These are phyloP conservation scores for Sphagnum tenellum DNA, from an alignment of 225 moss, liverwort and hornwort genomes.

Conservation along the genomic window DNA sequence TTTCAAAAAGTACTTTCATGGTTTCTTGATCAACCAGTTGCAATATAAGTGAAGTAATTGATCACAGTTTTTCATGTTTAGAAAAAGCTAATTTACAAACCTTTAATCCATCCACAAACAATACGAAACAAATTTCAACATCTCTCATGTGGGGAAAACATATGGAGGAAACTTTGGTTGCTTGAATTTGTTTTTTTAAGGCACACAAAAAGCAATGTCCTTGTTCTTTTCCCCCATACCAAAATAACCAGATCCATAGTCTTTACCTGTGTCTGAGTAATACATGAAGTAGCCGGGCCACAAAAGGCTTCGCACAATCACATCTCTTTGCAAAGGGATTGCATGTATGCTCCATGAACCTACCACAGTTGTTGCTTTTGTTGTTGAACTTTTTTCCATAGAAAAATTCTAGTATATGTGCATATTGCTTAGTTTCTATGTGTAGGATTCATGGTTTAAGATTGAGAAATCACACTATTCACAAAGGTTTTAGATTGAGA, in stretches of 20 bases:
- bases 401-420: not conserved
- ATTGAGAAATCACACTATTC: too few relatives aligned
- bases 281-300: slow-evolving; percentile 89
- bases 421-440: not conserved
- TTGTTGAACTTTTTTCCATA: not conserved
- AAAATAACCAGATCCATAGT: slow-evolving; percentile 82
- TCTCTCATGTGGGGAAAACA: too few relatives aligned
- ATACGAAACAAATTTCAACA: too few relatives aligned
- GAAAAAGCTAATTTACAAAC: too few relatives aligned
- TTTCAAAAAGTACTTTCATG: too few relatives aligned
- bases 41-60: too few relatives aligned
- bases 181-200: slow-evolving; percentile 4
- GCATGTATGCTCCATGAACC: slow-evolving; percentile 78
- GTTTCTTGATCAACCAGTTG: too few relatives aligned
- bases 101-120: too few relatives aligned
- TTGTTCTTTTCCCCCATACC: slow-evolving; percentile 78
- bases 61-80: too few relatives aligned
- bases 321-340: slow-evolving; percentile 62
- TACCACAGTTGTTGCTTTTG: slow-evolving; percentile 6
- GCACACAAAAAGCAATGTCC: slow-evolving; percentile 75
- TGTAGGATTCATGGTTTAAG: not conserved
- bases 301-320: slow-evolving; percentile 61
- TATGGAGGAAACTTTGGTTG: too few relatives aligned
- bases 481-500: too few relatives aligned
- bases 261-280: slow-evolving; percentile 59